A percentile compares a stretch with the other conserved stretches of the same genome.
phyloP scores from a whole-genome alignment of 192 early-diverging fungal genomes.

The Coemansia sp. region DNA sequence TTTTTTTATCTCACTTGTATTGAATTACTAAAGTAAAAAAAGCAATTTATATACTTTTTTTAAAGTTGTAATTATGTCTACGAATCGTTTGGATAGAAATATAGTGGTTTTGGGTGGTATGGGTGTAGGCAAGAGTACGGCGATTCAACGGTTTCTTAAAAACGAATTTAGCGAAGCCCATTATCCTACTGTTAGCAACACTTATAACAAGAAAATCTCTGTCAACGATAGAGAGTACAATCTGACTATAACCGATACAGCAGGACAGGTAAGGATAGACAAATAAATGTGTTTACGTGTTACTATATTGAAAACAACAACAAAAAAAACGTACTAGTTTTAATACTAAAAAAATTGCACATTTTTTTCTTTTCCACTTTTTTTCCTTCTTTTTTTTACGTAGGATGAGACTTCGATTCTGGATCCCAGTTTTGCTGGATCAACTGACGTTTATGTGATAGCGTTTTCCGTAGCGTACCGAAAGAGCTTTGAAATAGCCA shows the following conservation, averaged over 20 bases:
- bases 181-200: constrained; percentile 95
- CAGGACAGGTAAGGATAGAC: constrained; percentile 75
- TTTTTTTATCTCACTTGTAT: no score
- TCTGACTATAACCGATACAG: constrained; percentile 92
- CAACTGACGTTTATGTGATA: constrained; percentile 93
- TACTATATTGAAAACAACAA: no score
- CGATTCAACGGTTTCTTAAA: constrained; percentile 91
- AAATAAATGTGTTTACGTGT: no score
- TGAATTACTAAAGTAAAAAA: background rate
- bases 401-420: constrained; percentile 94
- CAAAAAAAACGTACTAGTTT: no score
- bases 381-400: background rate
- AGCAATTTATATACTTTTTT: background rate
- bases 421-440: constrained; percentile 84
- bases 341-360: no score
- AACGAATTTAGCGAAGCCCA: constrained; percentile 90
- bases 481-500: constrained; percentile 87
- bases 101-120: constrained; percentile 41
- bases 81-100: constrained; percentile 40
- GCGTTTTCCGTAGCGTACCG: constrained; percentile 88
- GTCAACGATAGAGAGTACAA: constrained; percentile 82
- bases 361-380: no score
- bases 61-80: constrained; percentile 5
- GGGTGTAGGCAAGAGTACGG: constrained; percentile 73
- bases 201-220: constrained; percentile 83